A percentile compares a stretch with the other conserved stretches of the same genome.
Conservation (phyloP, 2,329 filamentous ascomycete species). For the Ophiostoma populinum region DNA sequence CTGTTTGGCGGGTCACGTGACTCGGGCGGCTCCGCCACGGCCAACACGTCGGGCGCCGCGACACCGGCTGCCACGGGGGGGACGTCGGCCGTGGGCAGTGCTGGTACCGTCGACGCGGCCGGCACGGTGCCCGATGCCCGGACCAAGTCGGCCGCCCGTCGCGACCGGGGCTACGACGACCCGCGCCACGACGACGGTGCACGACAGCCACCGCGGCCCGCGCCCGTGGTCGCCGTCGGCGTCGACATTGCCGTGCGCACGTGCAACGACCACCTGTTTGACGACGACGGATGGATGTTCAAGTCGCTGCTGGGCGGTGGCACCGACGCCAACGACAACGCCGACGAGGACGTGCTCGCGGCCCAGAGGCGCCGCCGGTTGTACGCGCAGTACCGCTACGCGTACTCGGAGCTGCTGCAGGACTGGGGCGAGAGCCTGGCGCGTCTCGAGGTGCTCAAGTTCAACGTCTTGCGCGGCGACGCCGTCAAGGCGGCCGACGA, state of each 20-base stretch:
- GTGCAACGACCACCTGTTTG: constrained; percentile 47
- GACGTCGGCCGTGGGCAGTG: too few species aligned
- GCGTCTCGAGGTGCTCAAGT: constrained; percentile 51
- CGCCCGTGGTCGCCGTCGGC: too few species aligned
- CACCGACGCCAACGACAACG: too few species aligned
- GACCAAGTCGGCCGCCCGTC: too few species aligned
- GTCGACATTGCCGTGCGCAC: constrained; percentile 35
- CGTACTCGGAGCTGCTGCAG: constrained; percentile 52
- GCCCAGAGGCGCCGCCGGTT: constrained; percentile 21
- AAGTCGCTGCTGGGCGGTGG: constrained; percentile 36
- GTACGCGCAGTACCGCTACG: constrained; percentile 43
- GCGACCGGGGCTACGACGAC: too few species aligned
- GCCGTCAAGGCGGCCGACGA: constrained; percentile 11
- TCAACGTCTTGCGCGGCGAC: constrained; percentile 42
- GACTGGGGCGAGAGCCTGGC: constrained; percentile 47
- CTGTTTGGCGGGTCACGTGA: constrained; percentile 18
- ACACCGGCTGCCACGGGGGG: background rate
- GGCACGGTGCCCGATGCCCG: too few species aligned
- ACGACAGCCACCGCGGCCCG: constrained; percentile 20
- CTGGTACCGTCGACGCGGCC: too few species aligned
- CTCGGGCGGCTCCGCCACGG: constrained; percentile 8
- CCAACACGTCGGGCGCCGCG: background rate
- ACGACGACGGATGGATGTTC: constrained; percentile 49
- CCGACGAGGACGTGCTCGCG: too few species aligned
- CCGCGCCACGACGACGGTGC: background rate